These are phyloP conservation scores for Polytrichum commune DNA, from an alignment of 225 moss, liverwort and hornwort species.

Conservation along the genomic window DNA sequence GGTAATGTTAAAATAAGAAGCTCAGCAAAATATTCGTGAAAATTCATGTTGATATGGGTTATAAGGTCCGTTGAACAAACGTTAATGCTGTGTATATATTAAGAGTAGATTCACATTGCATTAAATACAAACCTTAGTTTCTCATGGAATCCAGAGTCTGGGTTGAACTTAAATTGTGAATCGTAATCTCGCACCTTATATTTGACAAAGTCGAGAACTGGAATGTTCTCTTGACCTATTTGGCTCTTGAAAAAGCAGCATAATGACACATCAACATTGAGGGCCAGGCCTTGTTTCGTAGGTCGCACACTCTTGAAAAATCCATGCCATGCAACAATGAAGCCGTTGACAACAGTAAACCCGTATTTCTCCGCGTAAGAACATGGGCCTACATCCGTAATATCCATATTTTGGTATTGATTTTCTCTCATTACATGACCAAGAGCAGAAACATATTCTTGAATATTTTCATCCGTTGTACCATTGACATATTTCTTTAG, in stretches of 20 bases:
- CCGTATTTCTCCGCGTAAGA: conserved; percentile 5
- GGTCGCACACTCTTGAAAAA: conserved; percentile 38
- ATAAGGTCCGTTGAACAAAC: too few species aligned
- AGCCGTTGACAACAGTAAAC: conserved; percentile 20
- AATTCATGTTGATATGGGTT: too few species aligned
- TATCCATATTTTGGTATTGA: conserved; percentile 16
- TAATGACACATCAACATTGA: conserved; percentile 41
- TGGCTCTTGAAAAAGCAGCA: not conserved
- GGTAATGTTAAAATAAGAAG: too few species aligned
- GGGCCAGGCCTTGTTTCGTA: conserved; percentile 42
- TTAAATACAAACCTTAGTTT: not conserved
- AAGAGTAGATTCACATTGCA: not conserved
- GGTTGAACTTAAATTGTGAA: not conserved
- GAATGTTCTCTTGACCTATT: not conserved
- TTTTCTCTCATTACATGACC: conserved; percentile 29
- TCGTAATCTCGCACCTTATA: not conserved
- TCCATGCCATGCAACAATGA: conserved; percentile 28
- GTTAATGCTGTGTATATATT: not conserved
- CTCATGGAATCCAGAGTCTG: not conserved
- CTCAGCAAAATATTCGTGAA: too few species aligned
- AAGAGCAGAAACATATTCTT: conserved; percentile 37
- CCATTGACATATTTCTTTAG: conserved; percentile 24
- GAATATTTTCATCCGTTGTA: conserved; percentile 10
- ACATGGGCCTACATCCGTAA: conserved; percentile 28
- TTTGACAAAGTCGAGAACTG: not conserved